Evolutionary conservation across 768 basidiomycete species (phyloP).

Genomic region (Holtermannia corniformis): DNA sequence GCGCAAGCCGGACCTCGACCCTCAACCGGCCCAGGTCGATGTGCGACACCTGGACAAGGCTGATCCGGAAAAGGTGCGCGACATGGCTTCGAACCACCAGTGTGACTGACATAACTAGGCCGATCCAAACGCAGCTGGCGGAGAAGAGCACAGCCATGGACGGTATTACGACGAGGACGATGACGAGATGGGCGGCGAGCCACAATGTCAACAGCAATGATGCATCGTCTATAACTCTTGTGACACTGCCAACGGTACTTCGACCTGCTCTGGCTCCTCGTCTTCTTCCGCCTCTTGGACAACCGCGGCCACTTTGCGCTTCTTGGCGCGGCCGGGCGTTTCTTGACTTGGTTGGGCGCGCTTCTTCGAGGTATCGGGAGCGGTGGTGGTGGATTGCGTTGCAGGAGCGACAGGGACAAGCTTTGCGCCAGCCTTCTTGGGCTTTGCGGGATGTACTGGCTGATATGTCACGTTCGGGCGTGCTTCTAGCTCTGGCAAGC

Average conservation of each 20-base stretch:
- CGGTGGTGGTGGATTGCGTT: neutral
- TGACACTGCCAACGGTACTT: neutral
- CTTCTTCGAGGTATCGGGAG: neutral
- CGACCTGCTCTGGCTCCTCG: neutral
- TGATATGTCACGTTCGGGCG: neutral
- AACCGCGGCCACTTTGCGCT: neutral
- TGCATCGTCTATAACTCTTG: neutral
- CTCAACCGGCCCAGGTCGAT: slow-evolving; percentile 13
- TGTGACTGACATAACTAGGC: too few relatives aligned
- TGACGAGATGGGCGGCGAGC: neutral
- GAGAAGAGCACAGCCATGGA: neutral
- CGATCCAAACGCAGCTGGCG: neutral
- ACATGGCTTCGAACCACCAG: too few relatives aligned
- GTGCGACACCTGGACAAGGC: slow-evolving; percentile 4
- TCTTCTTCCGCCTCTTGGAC: neutral
- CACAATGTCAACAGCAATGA: neutral
- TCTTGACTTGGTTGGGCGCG: neutral
- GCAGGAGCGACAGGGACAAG: neutral
- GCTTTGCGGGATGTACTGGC: neutral
- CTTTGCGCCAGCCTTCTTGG: neutral
- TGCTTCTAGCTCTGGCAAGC: neutral
- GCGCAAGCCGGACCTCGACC: slow-evolving; percentile 12
- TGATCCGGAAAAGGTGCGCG: neutral
- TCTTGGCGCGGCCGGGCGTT: too few relatives aligned
- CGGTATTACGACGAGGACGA: neutral